Percentiles rank a stretch among this genome's conserved stretches.
phyloP scores from a whole-genome alignment of 1,139 yeast species.

The Taphrina sp. region DNA sequence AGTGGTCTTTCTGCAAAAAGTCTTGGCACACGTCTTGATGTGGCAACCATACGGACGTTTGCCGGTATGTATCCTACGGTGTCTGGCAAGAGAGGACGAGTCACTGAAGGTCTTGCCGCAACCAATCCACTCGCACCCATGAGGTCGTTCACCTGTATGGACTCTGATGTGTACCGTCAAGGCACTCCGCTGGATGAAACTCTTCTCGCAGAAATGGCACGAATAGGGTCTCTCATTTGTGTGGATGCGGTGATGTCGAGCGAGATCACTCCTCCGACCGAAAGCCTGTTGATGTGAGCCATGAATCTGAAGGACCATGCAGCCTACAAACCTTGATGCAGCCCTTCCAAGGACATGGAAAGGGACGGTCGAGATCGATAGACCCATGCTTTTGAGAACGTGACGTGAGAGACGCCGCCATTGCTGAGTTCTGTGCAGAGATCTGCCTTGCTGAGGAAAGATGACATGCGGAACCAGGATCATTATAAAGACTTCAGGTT shows the following conservation, averaged over 20 bases:
- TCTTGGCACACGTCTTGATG: conserved; percentile 63
- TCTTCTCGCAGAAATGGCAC: conserved; percentile 69
- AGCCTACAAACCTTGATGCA: conserved; percentile 30
- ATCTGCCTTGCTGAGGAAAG: too few relatives aligned
- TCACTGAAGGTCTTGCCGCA: conserved; percentile 39
- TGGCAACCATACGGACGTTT: conserved; percentile 72
- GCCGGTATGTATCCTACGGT: conserved; percentile 46
- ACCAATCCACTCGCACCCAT: conserved; percentile 65
- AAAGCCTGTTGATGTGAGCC: conserved; percentile 38
- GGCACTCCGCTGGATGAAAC: conserved; percentile 63
- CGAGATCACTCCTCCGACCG: conserved; percentile 37
- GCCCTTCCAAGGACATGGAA: conserved; percentile 34
- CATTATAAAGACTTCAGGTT: too few relatives aligned
- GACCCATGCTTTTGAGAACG: too few relatives aligned
- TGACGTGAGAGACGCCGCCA: too few relatives aligned
- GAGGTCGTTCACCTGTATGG: conserved; percentile 91
- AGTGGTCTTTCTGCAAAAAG: conserved; percentile 40
- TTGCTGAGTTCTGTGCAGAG: too few relatives aligned
- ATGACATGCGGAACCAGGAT: too few relatives aligned
- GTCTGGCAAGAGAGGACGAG: conserved; percentile 29
- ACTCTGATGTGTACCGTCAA: conserved; percentile 67
- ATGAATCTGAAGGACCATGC: too few relatives aligned
- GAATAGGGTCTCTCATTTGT: conserved; percentile 64
- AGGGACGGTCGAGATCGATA: conserved; percentile 30
- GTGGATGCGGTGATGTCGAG: conserved; percentile 56